These are phyloP conservation scores for Rhodotorula taiwanensis DNA, from an alignment of 768 basidiomycete genomes.

Conservation along the genomic window DNA sequence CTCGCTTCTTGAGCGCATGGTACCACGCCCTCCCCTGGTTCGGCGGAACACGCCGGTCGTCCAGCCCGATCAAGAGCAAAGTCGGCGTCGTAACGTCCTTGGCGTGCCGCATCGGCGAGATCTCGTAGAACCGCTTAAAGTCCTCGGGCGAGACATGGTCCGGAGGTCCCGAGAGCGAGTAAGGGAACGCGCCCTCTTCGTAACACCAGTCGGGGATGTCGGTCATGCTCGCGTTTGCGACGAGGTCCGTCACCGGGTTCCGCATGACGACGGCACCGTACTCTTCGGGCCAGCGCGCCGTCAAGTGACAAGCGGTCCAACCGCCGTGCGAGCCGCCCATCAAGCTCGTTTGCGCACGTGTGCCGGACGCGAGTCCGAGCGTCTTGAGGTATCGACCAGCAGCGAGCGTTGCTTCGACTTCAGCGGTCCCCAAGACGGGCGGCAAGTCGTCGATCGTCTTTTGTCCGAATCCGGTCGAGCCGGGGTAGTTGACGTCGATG, in stretches of 20 bases:
- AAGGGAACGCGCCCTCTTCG: slow-evolving; percentile 49
- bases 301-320: slow-evolving; percentile 54
- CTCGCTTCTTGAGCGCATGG: slow-evolving; percentile 55
- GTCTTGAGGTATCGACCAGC: slow-evolving; percentile 53
- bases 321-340: slow-evolving; percentile 68
- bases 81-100: slow-evolving; percentile 54
- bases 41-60: slow-evolving; percentile 59
- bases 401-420: slow-evolving; percentile 60
- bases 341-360: slow-evolving; percentile 54
- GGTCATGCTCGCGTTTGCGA: slow-evolving; percentile 51
- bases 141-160: slow-evolving; percentile 50
- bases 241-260: slow-evolving; percentile 63
- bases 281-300: slow-evolving; percentile 57
- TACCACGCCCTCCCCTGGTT: slow-evolving; percentile 60
- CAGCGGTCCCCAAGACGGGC: slow-evolving; percentile 59
- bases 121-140: slow-evolving; percentile 50
- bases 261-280: slow-evolving; percentile 60
- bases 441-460: slow-evolving; percentile 54
- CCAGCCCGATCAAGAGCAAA: slow-evolving; percentile 56
- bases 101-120: slow-evolving; percentile 57
- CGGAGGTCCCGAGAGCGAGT: slow-evolving; percentile 40
- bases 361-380: slow-evolving; percentile 52
- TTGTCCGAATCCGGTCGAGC: slow-evolving; percentile 62
- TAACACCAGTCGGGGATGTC: slow-evolving; percentile 66
- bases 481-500: slow-evolving; percentile 50